Evolutionary conservation across 169 alveolate genomes (phyloP).

Genomic region (Plasmodium malariae): DNA sequence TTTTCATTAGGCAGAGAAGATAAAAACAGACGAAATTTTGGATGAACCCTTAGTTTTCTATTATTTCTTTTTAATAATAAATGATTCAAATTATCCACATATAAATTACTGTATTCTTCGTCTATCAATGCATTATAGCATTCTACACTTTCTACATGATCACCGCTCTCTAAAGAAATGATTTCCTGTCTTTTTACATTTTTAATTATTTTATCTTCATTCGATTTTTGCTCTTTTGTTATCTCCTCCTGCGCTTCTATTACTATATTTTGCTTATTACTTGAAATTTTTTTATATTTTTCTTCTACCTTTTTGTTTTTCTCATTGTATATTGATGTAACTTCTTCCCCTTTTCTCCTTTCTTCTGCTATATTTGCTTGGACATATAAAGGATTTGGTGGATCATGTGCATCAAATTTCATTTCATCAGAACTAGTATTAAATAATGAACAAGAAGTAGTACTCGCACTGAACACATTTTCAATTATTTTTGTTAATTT

Average conservation of each 20-base stretch:
- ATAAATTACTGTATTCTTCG: slow-evolving; percentile 1
- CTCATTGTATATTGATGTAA: not conserved
- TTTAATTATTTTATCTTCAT: not conserved
- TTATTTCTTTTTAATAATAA: slow-evolving; percentile 68
- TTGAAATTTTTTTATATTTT: not conserved
- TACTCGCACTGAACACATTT: not conserved
- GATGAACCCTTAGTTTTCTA: slow-evolving; percentile 88
- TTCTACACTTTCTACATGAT: not conserved
- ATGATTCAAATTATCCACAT: not conserved
- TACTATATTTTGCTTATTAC: not conserved
- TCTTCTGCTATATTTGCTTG: not conserved
- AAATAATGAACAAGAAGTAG: not conserved
- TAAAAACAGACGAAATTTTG: slow-evolving; percentile 95
- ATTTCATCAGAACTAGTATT: slow-evolving; percentile 25
- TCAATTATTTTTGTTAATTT: slow-evolving; percentile 60
- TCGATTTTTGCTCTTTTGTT: not conserved
- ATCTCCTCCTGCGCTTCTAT: not conserved
- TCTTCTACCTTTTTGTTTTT: not conserved
- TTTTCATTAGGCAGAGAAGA: slow-evolving; percentile 94
- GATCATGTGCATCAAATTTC: not conserved
- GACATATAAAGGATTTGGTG: not conserved
- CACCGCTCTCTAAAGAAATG: not conserved
- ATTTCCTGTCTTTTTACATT: not conserved
- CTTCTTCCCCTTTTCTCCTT: not conserved
- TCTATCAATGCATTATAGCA: slow-evolving; percentile 5